These are phyloP conservation scores for Penicillium palitans DNA, from an alignment of 2,329 filamentous ascomycete species.

Conservation along the genomic window DNA sequence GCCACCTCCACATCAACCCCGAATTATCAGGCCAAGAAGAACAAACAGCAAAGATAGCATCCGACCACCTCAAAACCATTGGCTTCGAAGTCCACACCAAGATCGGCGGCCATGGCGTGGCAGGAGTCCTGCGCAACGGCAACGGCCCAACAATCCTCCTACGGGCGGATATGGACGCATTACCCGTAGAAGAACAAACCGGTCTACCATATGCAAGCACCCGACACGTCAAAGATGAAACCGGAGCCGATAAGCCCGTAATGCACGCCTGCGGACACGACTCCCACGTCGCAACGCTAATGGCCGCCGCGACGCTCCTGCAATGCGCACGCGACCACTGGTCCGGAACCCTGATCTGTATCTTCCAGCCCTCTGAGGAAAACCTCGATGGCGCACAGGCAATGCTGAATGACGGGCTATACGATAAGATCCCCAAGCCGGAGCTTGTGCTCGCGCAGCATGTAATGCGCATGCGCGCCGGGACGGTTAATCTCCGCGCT, in stretches of 20 bases:
- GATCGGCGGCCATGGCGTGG: constrained; percentile 62
- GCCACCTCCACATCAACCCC: constrained; percentile 56
- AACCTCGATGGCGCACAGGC: constrained; percentile 57
- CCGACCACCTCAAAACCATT: constrained; percentile 41
- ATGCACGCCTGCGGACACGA: constrained; percentile 73
- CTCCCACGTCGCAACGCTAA: constrained; percentile 61
- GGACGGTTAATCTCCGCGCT: constrained; percentile 34
- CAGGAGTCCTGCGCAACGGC: constrained; percentile 58
- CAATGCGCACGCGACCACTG: constrained; percentile 47
- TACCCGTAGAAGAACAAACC: constrained; percentile 59
- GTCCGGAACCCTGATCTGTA: constrained; percentile 59
- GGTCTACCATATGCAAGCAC: constrained; percentile 58
- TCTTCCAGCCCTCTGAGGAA: constrained; percentile 68
- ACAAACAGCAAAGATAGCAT: constrained; percentile 51
- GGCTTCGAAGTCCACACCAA: constrained; percentile 49
- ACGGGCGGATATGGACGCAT: constrained; percentile 63
- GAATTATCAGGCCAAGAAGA: constrained; percentile 59
- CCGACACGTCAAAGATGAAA: constrained; percentile 43
- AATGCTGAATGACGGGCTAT: constrained; percentile 60
- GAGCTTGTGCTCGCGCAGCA: constrained; percentile 59
- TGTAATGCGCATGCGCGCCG: constrained; percentile 47
- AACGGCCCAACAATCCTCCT: constrained; percentile 57
- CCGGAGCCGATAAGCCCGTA: constrained; percentile 54
- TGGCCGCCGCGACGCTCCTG: constrained; percentile 57
- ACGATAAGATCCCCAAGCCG: constrained; percentile 55